These are phyloP conservation scores for Alternaria conjuncta DNA, from an alignment of 2,329 filamentous ascomycete genomes.

Conservation along the genomic window DNA sequence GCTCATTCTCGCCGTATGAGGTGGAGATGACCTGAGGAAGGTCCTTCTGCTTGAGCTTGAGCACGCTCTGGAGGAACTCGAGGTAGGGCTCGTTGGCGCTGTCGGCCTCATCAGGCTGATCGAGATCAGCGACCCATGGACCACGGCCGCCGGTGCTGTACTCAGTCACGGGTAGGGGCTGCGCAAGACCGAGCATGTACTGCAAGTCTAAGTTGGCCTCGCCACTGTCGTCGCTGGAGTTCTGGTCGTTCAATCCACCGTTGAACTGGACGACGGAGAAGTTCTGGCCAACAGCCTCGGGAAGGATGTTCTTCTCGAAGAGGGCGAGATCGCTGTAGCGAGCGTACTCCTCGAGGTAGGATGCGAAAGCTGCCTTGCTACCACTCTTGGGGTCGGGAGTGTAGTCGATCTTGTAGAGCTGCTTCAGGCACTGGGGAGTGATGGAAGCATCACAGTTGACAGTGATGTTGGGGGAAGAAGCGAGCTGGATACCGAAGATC, in stretches of 20 bases:
- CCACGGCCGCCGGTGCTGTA: conserved; percentile 66
- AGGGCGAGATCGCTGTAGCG: conserved; percentile 54
- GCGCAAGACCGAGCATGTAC: conserved; percentile 62
- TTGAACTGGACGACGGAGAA: conserved; percentile 49
- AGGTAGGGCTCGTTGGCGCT: conserved; percentile 73
- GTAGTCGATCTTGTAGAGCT: conserved; percentile 60
- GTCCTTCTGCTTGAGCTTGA: conserved; percentile 56
- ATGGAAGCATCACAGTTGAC: conserved; percentile 39
- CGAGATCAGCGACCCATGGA: conserved; percentile 59
- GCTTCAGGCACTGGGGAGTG: conserved; percentile 57
- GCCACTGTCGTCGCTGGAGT: conserved; percentile 27
- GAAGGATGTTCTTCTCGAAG: conserved; percentile 50
- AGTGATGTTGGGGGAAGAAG: conserved; percentile 18
- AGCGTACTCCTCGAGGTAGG: conserved; percentile 61
- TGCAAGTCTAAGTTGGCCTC: conserved; percentile 71
- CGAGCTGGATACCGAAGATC: conserved; percentile 22
- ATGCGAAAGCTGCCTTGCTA: conserved; percentile 59
- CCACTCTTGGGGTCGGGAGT: conserved; percentile 53
- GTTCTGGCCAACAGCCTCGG: conserved; percentile 49
- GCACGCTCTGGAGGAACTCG: conserved; percentile 64
- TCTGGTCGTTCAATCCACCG: conserved; percentile 33
- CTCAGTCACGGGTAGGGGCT: conserved; percentile 61
- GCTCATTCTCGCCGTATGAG: conserved; percentile 72
- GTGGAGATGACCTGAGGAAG: conserved; percentile 69
- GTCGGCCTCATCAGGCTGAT: conserved; percentile 42